Evolutionary conservation across 2,329 filamentous ascomycete genomes (phyloP).

Genomic region (Aureobasidium sp.): DNA sequence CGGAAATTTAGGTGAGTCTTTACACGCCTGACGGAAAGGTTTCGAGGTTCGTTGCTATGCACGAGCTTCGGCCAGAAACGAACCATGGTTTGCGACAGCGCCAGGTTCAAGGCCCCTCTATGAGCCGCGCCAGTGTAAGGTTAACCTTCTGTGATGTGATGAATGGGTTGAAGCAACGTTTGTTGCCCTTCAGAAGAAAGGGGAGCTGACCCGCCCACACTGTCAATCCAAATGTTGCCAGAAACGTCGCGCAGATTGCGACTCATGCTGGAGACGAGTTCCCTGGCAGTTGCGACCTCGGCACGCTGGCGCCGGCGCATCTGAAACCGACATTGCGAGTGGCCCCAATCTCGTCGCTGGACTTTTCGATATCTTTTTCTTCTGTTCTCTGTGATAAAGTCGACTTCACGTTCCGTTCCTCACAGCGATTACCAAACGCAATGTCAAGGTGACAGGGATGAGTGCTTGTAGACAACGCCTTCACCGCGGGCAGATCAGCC

Average conservation of each 20-base stretch:
- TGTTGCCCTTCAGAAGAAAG: background rate
- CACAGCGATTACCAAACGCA: background rate
- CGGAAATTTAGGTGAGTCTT: background rate
- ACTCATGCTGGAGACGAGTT: background rate
- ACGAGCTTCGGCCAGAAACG: background rate
- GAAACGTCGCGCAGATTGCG: slow-evolving; percentile 5
- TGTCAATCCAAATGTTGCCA: background rate
- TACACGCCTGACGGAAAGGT: background rate
- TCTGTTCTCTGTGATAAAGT: background rate
- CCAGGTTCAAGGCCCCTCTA: background rate
- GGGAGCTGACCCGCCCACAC: background rate
- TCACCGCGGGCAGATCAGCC: slow-evolving; percentile 5
- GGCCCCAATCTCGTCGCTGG: background rate
- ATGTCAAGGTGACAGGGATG: background rate
- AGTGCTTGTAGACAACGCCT: background rate
- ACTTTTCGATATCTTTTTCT: background rate
- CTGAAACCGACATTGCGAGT: slow-evolving; percentile 3
- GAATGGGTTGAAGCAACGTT: background rate
- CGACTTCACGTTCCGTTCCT: background rate
- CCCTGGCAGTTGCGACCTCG: slow-evolving; percentile 6
- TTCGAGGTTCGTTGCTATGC: background rate
- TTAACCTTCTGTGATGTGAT: background rate
- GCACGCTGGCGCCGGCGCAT: slow-evolving; percentile 8
- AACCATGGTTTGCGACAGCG: background rate
- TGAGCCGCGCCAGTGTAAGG: background rate